Evolutionary conservation across 202 grass and related monocot species (phyloP).

Genomic region (Setaria viridis): DNA sequence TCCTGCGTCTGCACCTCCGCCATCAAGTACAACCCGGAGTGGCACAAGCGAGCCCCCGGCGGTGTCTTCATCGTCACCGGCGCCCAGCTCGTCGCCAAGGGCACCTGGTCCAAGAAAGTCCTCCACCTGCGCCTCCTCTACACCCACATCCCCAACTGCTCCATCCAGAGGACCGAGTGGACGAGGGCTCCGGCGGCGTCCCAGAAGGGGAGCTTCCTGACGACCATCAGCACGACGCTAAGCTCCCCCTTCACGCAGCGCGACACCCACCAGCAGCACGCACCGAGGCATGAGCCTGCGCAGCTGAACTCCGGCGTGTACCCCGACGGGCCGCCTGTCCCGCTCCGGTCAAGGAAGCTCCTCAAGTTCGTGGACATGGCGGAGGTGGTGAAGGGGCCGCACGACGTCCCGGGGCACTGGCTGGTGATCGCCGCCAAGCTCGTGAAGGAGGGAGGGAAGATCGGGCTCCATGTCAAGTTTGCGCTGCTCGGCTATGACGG

Average conservation of each 20-base stretch:
- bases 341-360: constrained; percentile 86
- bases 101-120: constrained; percentile 85
- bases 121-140: constrained; percentile 83
- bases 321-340: constrained; percentile 86
- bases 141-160: constrained; percentile 78
- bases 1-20: constrained; percentile 68
- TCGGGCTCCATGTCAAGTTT: constrained; percentile 69
- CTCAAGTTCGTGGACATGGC: constrained; percentile 93
- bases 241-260: constrained; percentile 82
- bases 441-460: constrained; percentile 85
- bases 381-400: constrained; percentile 81
- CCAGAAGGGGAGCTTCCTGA: constrained; percentile 93
- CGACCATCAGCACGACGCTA: constrained; percentile 79
- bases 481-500: constrained; percentile 51
- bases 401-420: constrained; percentile 92
- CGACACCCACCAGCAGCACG: constrained; percentile 32
- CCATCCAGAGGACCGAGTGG: constrained; percentile 81
- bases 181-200: constrained; percentile 61
- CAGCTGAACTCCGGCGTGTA: constrained; percentile 94
- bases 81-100: constrained; percentile 86
- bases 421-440: constrained; percentile 81
- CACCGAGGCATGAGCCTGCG: constrained; percentile 68
- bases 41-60: constrained; percentile 62
- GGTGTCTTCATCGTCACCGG: constrained; percentile 90
- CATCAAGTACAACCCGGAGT: constrained; percentile 70